phyloP scores from a whole-genome alignment of 2,329 filamentous ascomycete species.

The Talaromyces sp. region DNA sequence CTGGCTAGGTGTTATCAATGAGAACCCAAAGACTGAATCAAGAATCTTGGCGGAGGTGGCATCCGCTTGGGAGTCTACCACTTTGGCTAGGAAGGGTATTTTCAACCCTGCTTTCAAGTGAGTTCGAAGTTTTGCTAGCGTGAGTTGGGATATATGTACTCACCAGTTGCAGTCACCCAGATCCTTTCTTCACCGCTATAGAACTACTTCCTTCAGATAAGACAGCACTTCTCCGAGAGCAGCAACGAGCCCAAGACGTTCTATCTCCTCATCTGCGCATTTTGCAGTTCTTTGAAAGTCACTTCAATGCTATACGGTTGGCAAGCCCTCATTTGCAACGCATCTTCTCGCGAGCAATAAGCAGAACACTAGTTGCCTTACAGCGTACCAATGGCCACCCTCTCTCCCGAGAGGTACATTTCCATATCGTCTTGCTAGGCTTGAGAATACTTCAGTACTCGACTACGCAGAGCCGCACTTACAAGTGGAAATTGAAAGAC shows the following conservation, averaged over 20 bases:
- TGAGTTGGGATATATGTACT: not conserved
- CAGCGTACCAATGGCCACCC: slow-evolving; percentile 71
- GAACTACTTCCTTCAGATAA: slow-evolving; percentile 92
- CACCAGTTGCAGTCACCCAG: slow-evolving; percentile 55
- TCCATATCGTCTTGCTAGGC: slow-evolving; percentile 81
- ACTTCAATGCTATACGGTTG: slow-evolving; percentile 89
- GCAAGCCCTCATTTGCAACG: slow-evolving; percentile 77
- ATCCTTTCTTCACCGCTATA: slow-evolving; percentile 86
- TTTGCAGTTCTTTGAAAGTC: slow-evolving; percentile 85
- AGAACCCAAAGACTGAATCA: slow-evolving; percentile 84
- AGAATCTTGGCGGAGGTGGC: slow-evolving; percentile 82
- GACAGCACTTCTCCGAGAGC: slow-evolving; percentile 66
- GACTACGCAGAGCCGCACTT: slow-evolving; percentile 59
- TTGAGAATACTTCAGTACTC: slow-evolving; percentile 72
- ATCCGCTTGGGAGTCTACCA: slow-evolving; percentile 84
- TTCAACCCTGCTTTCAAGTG: slow-evolving; percentile 70
- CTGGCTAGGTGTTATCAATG: slow-evolving; percentile 95
- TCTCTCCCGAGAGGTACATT: slow-evolving; percentile 84
- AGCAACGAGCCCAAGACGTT: slow-evolving; percentile 75
- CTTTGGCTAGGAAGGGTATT: slow-evolving; percentile 72
- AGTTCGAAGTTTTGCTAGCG: slow-evolving; percentile 26
- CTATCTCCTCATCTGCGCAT: slow-evolving; percentile 82
- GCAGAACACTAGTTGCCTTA: slow-evolving; percentile 72
- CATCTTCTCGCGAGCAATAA: slow-evolving; percentile 76
- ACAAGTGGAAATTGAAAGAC: slow-evolving; percentile 82